These are phyloP conservation scores for Saccharomycopsis schoenii DNA, from an alignment of 805 yeast genomes.

Conservation along the genomic window DNA sequence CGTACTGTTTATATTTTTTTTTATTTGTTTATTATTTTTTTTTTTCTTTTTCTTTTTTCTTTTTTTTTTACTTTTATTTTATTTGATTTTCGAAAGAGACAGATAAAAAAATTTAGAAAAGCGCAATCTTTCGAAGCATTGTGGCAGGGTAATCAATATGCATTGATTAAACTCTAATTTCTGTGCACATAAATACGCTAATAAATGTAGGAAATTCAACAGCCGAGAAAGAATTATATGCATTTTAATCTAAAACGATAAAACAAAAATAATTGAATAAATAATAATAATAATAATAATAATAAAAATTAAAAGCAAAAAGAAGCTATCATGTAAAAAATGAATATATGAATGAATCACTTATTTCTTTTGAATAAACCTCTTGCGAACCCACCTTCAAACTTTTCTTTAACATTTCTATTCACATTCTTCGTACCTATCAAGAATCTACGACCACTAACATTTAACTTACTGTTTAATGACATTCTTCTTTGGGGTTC, in stretches of 20 bases:
- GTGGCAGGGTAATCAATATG: neutral
- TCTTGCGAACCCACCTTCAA: constrained; percentile 13
- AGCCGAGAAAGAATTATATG: neutral
- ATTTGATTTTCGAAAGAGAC: neutral
- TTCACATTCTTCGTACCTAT: constrained; percentile 17
- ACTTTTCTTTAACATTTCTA: constrained; percentile 16
- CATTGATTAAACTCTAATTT: no score
- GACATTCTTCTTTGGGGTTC: constrained; percentile 12
- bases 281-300: neutral
- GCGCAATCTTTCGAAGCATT: neutral
- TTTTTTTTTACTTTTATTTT: neutral
- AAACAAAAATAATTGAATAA: neutral
- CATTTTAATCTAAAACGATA: no score
- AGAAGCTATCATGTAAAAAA: neutral
- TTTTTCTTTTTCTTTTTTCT: neutral
- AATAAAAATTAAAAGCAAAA: neutral
- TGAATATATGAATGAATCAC: neutral
- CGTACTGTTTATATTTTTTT: neutral
- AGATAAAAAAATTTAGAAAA: neutral
- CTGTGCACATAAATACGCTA: neutral
- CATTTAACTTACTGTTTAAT: constrained; percentile 14
- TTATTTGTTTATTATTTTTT: neutral
- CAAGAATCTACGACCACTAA: constrained; percentile 13
- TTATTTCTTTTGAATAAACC: constrained; percentile 16
- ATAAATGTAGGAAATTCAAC: neutral